A percentile compares a stretch with the other conserved stretches of the same genome.
These are phyloP conservation scores for Lentinula detonsa DNA, from an alignment of 768 basidiomycete genomes.

Conservation along the genomic window DNA sequence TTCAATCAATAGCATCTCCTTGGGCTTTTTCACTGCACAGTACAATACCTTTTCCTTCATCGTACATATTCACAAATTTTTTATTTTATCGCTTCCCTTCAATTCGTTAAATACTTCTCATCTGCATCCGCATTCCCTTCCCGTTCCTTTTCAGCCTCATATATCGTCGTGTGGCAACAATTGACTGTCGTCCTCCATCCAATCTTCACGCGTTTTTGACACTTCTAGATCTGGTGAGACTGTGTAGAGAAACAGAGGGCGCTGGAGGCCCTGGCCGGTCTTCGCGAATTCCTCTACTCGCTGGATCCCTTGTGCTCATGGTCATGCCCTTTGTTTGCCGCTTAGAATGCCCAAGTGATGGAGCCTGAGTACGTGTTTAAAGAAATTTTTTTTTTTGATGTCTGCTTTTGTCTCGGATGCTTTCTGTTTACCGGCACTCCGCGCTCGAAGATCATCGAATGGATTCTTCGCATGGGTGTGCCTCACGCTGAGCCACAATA, in stretches of 20 bases:
- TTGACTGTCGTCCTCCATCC: conserved; percentile 2
- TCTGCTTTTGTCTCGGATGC: neutral
- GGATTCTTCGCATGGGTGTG: neutral
- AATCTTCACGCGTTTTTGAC: neutral
- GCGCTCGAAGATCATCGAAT: neutral
- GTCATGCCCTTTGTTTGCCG: neutral
- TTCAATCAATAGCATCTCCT: conserved; percentile 5
- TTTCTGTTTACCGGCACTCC: neutral
- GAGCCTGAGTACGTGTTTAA: neutral
- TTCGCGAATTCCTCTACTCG: conserved; percentile 1
- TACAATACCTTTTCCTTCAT: conserved; percentile 4
- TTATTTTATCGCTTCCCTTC: conserved; percentile 15
- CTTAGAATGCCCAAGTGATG: neutral
- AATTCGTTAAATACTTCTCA: conserved; percentile 15
- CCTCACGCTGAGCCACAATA: neutral
- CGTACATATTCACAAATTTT: conserved; percentile 4
- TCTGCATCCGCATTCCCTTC: conserved; percentile 2
- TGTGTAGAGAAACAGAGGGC: neutral
- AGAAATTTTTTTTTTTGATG: neutral
- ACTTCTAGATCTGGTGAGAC: neutral
- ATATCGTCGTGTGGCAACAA: conserved; percentile 7
- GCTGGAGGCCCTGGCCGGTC: conserved; percentile 4
- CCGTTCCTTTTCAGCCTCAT: conserved; percentile 8
- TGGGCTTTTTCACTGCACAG: conserved; percentile 3
- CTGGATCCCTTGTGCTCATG: conserved; percentile 6